Evolutionary conservation across 1,139 yeast genomes (phyloP), one percentile per base, ranked within the genome.

Genomic region (Geotrichum restrictum): DNA sequence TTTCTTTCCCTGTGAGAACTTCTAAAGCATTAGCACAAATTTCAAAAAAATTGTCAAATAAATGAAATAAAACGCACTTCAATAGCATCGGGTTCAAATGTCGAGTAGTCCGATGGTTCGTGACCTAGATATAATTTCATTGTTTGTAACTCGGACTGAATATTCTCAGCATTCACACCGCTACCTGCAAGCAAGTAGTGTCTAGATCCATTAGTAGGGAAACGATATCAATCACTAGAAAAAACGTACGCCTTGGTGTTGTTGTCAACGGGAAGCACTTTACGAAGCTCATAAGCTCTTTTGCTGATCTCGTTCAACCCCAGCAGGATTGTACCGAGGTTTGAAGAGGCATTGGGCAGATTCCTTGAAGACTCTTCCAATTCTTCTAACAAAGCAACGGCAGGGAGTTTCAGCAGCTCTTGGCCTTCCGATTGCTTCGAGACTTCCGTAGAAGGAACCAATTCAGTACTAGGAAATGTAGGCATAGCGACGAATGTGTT

Each of bases 171-270:
- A 54, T 88, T 84, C 52, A 91, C 77, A 0, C 96, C 97, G 64
- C 94, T 85, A 0, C 94, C 87, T 1, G 97, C 96, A 52, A 93
- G 75, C 45, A 91, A 72, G 66, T 91, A 91, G 63, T 89, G 97
- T 0, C 65, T 61, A 48, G 6, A n/a, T n/a, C 13, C 16, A 19
- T 29, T 33, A 19, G 18, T 13, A 19, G 19, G 33, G 38, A 18
- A 22, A 39, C 18, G 40, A 39, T 11, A 24, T 27, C 7, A 18
- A 33, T n/a, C 3, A 27, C 19, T n/a, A 3, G n/a, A n/a, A 11
- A 16, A 3, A 13, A 56, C 62, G 37, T 62, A 69, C 59, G 97
- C 98, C 62, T 85, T 87, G 1, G 96, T 87, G 64, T 79, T 85
- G 57, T 81, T 79, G 18, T 72, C 68, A 11, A 66, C 74, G 39